Conservation (phyloP, 225 moss, liverwort and hornwort species). For the Polytrichum formosum region DNA sequence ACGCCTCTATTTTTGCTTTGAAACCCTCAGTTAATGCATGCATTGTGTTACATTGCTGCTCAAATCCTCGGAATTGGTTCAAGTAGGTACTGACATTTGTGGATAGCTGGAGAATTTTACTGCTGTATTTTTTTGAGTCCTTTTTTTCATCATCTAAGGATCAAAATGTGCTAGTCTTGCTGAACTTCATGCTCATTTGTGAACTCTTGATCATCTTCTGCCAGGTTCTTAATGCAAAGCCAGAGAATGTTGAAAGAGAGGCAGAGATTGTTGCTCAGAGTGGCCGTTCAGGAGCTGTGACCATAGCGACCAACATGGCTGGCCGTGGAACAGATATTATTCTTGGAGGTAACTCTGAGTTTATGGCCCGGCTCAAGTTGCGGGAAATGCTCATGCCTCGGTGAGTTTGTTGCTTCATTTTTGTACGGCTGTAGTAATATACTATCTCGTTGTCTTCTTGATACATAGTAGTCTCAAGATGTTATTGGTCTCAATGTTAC, state of each 20-base stretch:
- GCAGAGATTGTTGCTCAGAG: constrained; percentile 98
- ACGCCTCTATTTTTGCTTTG: too few relatives aligned
- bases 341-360: constrained; percentile 88
- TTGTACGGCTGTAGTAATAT: neutral
- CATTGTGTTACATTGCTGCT: too few relatives aligned
- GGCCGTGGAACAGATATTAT: constrained; percentile 99
- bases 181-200: too few relatives aligned
- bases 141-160: too few relatives aligned
- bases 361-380: constrained; percentile 94
- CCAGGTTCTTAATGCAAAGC: constrained; percentile 94
- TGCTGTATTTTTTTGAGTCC: too few relatives aligned
- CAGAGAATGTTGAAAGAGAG: constrained; percentile 95
- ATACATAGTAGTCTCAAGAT: neutral
- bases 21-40: too few relatives aligned
- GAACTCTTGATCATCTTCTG: neutral
- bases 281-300: constrained; percentile 86
- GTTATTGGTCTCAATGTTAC: neutral
- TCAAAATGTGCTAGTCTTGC: too few relatives aligned
- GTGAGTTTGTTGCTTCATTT: constrained; percentile 18
- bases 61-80: too few relatives aligned
- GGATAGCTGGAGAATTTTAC: too few relatives aligned
- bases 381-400: constrained; percentile 95
- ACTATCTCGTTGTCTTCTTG: constrained; percentile 7
- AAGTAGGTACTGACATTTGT: too few relatives aligned
- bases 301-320: constrained; percentile 98